A percentile compares a stretch with the other conserved stretches of the same genome.
These are phyloP conservation scores for Pestalotiopsis sp. DNA, from an alignment of 2,329 filamentous ascomycete species.

Conservation along the genomic window DNA sequence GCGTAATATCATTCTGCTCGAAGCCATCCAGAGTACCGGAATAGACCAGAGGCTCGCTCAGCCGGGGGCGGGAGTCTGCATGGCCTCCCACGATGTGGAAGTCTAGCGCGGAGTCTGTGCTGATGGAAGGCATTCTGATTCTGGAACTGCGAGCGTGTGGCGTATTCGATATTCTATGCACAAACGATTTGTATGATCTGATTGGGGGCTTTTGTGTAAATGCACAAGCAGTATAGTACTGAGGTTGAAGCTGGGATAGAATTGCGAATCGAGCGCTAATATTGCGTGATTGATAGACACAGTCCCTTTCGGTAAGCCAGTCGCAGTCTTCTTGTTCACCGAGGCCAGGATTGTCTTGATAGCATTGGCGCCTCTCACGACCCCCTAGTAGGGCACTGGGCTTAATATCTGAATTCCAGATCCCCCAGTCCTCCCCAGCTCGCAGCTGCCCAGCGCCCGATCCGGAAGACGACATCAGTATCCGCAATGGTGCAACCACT, in stretches of 20 bases:
- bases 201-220: background rate
- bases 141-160: background rate
- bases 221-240: background rate
- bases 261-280: conserved; percentile 8
- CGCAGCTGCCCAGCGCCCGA: background rate
- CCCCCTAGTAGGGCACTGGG: background rate
- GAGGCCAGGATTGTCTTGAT: background rate
- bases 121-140: conserved; percentile 38
- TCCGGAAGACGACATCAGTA: conserved; percentile 15
- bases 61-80: conserved; percentile 22
- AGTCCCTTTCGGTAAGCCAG: conserved; percentile 13
- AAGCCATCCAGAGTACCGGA: conserved; percentile 43
- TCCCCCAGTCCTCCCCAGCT: background rate
- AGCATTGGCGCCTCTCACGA: background rate
- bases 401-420: conserved; percentile 6
- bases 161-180: background rate
- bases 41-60: conserved; percentile 38
- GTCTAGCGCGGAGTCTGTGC: conserved; percentile 17
- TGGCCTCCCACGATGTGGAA: conserved; percentile 28
- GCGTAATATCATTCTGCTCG: conserved; percentile 36
- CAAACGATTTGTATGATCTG: background rate
- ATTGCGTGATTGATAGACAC: conserved; percentile 12
- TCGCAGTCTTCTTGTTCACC: background rate
- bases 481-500: conserved; percentile 16
- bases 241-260: background rate